Conservation (phyloP, 1,139 yeast genomes). For the Geotrichum carabidarum region DNA sequence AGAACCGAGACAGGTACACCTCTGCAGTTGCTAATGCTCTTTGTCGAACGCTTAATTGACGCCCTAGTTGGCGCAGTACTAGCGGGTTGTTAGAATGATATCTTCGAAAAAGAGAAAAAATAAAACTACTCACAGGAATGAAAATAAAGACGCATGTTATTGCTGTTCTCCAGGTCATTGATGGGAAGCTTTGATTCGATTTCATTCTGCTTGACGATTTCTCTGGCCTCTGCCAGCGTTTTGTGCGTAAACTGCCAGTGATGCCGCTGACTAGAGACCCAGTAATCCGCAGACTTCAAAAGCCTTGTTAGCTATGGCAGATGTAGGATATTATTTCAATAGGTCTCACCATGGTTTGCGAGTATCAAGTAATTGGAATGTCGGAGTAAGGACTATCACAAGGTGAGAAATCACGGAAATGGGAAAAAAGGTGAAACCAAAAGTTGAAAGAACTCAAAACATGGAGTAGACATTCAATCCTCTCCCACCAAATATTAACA, state of each 20-base stretch:
- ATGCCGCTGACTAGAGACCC: conserved; percentile 60
- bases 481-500: too few species aligned
- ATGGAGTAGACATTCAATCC: too few species aligned
- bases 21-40: conserved; percentile 87
- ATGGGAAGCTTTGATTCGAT: conserved; percentile 24
- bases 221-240: conserved; percentile 42
- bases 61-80: conserved; percentile 66
- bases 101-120: conserved; percentile 38
- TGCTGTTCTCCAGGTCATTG: conserved; percentile 33
- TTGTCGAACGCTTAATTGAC: conserved; percentile 72
- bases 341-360: conserved; percentile 3
- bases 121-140: conserved; percentile 34
- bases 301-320: neutral
- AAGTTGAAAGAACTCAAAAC: neutral
- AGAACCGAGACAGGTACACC: conserved; percentile 68
- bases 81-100: conserved; percentile 37
- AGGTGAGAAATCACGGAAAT: neutral
- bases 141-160: conserved; percentile 43
- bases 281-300: conserved; percentile 52
- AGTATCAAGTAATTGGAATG: neutral
- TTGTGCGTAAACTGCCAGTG: conserved; percentile 59
- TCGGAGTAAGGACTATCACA: neutral
- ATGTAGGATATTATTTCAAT: neutral
- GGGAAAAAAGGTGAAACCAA: neutral
- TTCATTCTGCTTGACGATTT: conserved; percentile 33